Conservation (phyloP, 129 eudicot genomes). For the Tagetes patula region DNA sequence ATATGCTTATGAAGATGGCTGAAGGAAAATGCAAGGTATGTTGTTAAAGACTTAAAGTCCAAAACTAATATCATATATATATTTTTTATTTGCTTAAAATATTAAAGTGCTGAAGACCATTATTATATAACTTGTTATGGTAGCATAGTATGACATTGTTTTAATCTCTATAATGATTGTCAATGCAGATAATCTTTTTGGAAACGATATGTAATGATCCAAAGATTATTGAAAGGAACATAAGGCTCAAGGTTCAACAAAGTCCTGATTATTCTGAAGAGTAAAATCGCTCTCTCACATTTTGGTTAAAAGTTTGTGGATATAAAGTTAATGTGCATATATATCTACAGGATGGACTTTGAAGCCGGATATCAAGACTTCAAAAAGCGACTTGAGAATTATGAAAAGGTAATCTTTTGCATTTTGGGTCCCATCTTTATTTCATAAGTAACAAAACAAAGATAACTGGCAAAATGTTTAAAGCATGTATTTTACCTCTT, state of each 20-base stretch:
- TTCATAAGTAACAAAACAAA: background rate
- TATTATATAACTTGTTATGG: constrained; percentile 1
- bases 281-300: constrained; percentile 39
- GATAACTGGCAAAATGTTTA: background rate
- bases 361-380: constrained; percentile 98
- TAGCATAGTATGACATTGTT: constrained; percentile 2
- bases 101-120: background rate
- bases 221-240: constrained; percentile 85
- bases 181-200: constrained; percentile 79
- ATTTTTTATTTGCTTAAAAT: background rate
- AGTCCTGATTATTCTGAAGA: constrained; percentile 99
- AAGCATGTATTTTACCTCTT: background rate
- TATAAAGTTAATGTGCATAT: constrained; percentile 14
- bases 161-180: constrained; percentile 21
- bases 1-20: constrained; percentile 99
- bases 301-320: background rate
- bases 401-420: constrained; percentile 62
- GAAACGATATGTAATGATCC: constrained; percentile 90
- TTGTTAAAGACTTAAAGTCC: background rate
- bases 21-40: constrained; percentile 98
- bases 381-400: constrained; percentile 79
- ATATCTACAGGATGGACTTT: constrained; percentile 75
- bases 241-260: constrained; percentile 98
- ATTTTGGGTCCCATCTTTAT: constrained; percentile 16
- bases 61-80: background rate